phyloP scores from a whole-genome alignment of 1,139 yeast genomes.

The Magnusiomyces sp. region DNA sequence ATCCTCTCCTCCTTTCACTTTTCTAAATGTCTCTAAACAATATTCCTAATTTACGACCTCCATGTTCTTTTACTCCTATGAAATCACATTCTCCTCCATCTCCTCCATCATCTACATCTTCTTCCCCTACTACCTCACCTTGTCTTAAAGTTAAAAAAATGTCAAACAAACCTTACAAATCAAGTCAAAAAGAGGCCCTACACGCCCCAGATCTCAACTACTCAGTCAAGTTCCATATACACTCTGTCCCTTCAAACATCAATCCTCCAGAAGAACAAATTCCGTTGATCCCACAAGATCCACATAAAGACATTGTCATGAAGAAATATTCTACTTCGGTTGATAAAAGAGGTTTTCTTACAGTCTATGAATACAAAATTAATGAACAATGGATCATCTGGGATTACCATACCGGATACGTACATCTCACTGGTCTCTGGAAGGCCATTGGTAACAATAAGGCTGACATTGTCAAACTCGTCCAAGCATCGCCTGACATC shows the following conservation, averaged over 20 bases:
- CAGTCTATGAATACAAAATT: slow-evolving; percentile 64
- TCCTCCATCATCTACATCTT: slow-evolving; percentile 2
- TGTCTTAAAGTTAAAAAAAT: background rate
- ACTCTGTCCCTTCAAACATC: slow-evolving; percentile 16
- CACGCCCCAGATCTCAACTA: slow-evolving; percentile 15
- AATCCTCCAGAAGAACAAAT: slow-evolving; percentile 30
- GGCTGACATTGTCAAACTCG: slow-evolving; percentile 61
- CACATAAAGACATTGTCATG: slow-evolving; percentile 36
- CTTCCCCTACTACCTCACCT: slow-evolving; percentile 1
- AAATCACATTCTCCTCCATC: background rate
- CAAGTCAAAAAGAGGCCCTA: slow-evolving; percentile 6
- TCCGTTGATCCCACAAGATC: slow-evolving; percentile 27
- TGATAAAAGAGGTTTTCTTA: slow-evolving; percentile 50
- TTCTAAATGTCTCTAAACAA: too few relatives aligned
- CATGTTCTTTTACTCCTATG: background rate
- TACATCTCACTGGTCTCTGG: slow-evolving; percentile 88
- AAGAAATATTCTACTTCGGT: slow-evolving; percentile 66
- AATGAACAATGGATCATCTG: slow-evolving; percentile 67
- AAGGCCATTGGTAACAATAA: slow-evolving; percentile 65
- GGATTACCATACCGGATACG: slow-evolving; percentile 85
- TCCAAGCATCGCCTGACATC: slow-evolving; percentile 60
- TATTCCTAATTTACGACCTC: background rate
- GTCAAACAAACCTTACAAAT: background rate
- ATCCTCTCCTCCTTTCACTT: too few relatives aligned
- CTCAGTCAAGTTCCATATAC: slow-evolving; percentile 25